Conservation (phyloP, 1,284 basidiomycete genomes). For the Apiotrichum mycotoxinovorans region DNA sequence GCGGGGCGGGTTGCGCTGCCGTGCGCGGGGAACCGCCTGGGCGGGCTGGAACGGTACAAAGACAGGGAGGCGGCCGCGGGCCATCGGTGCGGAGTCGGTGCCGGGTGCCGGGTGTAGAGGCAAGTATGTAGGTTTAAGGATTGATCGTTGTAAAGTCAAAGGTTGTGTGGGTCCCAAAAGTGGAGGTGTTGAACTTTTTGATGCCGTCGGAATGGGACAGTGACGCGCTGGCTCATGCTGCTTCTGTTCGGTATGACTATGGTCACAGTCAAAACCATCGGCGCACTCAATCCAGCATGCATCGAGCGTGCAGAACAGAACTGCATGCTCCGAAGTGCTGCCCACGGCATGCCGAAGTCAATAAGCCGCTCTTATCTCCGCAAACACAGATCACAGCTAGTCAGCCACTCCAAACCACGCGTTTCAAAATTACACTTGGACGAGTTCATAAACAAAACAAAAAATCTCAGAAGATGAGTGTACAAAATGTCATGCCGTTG, state of each 20-base stretch:
- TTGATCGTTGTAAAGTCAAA: neutral
- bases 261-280: no score
- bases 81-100: neutral
- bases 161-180: neutral
- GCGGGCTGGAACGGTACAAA: neutral
- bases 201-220: no score
- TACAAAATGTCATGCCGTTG: constrained; percentile 23
- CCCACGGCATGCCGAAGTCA: no score
- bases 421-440: no score
- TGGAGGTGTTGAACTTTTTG: neutral
- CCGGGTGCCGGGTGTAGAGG: neutral
- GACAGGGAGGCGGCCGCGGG: neutral
- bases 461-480: neutral
- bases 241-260: neutral
- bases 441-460: neutral
- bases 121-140: no score
- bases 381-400: no score
- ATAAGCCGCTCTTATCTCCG: no score
- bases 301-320: no score
- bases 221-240: no score
- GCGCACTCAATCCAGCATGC: no score
- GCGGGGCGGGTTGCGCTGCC: neutral
- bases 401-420: no score
- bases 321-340: no score
- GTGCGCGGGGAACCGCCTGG: neutral